phyloP scores from a whole-genome alignment of 1,139 yeast species.

The Suhomyces chickasaworum region DNA sequence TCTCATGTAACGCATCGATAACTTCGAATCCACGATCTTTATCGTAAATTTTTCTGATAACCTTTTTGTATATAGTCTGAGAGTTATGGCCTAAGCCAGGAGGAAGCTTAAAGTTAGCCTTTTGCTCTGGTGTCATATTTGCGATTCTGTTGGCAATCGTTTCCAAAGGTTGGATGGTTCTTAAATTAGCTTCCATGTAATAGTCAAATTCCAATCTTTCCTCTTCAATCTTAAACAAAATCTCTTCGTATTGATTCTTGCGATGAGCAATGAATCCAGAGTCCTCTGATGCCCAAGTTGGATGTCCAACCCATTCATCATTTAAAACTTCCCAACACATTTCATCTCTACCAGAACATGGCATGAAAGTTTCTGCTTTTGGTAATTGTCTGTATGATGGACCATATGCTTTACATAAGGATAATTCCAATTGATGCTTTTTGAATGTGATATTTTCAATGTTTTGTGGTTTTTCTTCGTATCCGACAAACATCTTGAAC shows the following conservation, averaged over 20 bases:
- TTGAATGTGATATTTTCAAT: conserved; percentile 88
- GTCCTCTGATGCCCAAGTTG: conserved; percentile 99
- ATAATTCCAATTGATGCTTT: conserved; percentile 85
- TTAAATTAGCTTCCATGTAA: conserved; percentile 89
- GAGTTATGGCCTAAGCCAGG: conserved; percentile 94
- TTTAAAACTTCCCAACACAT: conserved; percentile 99
- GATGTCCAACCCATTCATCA: conserved; percentile 99
- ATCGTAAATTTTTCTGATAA: conserved; percentile 88
- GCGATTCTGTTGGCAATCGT: conserved; percentile 94
- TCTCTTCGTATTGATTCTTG: conserved; percentile 96
- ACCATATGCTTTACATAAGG: conserved; percentile 85
- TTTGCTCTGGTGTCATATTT: conserved; percentile 89
- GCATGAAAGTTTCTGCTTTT: conserved; percentile 93
- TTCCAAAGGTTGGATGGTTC: conserved; percentile 94
- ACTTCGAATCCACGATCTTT: conserved; percentile 95
- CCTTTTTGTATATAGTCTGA: conserved; percentile 87
- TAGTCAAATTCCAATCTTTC: conserved; percentile 97
- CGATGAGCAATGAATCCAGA: conserved; percentile 98
- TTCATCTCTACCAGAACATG: conserved; percentile 97
- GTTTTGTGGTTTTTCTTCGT: conserved; percentile 70
- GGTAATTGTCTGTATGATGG: conserved; percentile 94
- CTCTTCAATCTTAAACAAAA: conserved; percentile 91
- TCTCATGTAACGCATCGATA: conserved; percentile 91
- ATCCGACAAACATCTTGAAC: conserved; percentile 92
- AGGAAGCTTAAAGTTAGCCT: conserved; percentile 81